Base-by-base conservation (phyloP, 495 filamentous ascomycete genomes). In the Hyaloscypha variabilis region DNA sequence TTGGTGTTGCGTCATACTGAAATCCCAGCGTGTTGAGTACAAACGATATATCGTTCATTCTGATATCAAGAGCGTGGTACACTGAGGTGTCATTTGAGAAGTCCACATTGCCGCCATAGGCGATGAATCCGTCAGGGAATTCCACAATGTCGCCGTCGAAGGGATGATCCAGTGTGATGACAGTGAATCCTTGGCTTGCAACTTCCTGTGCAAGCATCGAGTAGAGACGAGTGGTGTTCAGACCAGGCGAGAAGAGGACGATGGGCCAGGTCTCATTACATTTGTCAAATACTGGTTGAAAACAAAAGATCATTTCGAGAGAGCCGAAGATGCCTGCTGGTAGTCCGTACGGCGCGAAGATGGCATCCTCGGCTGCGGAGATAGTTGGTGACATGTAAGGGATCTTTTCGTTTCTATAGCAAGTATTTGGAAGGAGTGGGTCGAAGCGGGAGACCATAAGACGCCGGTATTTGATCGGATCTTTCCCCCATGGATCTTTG, bases 401-500 rank as follows among this genome's bases (percentile, higher is more conserved):
- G 10, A 66, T 14, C 28, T 36, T 25, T 25, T 54, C 49, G n/a
- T 66, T 54, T n/a, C 49, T 30, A 23, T 51, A 51, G 24, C 63
- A 66, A 30, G 63, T 42, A 6, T 60, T 54, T 46, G 66, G 60
- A 25, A 58, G 36, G 46, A 77, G 67, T 1, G 77, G 76, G 58
- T 74, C 73, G 64, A 78, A 79, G 10, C 72, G 65, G 6, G 77
- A 74, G 34, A 75, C 65, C 71, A 78, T 73, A 11, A 81, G 64
- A 56, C 71, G 64, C 23, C 77, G 75, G 8, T 73, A 67, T 19
- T 63, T 30, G 21, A 63, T 56, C 24, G 67, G 73, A 17, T 77
- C 75, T 13, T 28, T 34, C 21, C 74, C 69, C 52, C 69, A 76
- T 5, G 73, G 76, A 60, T 78, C 75, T 50, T 63, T 46, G 42